These are phyloP conservation scores for Suhomyces bolitotheri DNA, from an alignment of 1,139 yeast species.

Conservation along the genomic window DNA sequence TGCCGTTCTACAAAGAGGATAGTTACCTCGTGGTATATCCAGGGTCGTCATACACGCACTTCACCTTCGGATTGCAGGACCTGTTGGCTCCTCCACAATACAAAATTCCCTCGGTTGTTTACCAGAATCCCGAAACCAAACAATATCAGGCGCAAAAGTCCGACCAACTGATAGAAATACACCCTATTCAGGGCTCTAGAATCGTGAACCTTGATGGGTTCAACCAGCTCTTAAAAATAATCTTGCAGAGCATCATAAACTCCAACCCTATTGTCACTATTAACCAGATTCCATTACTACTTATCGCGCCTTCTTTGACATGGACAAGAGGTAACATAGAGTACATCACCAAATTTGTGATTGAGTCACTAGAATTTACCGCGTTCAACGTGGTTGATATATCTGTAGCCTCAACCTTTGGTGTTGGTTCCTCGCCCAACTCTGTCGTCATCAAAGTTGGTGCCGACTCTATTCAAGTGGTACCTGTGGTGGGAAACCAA, in stretches of 20 bases:
- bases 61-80: conserved; percentile 81
- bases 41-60: conserved; percentile 74
- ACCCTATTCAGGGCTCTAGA: conserved; percentile 64
- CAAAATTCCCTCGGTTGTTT: conserved; percentile 75
- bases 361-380: conserved; percentile 71
- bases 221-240: conserved; percentile 61
- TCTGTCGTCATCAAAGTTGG: conserved; percentile 85
- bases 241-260: conserved; percentile 57
- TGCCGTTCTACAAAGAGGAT: conserved; percentile 66
- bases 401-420: conserved; percentile 72
- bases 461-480: conserved; percentile 67
- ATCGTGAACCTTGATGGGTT: conserved; percentile 72
- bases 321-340: conserved; percentile 77
- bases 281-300: conserved; percentile 48
- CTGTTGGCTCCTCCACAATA: conserved; percentile 74
- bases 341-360: conserved; percentile 66
- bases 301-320: conserved; percentile 60
- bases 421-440: conserved; percentile 62
- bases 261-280: conserved; percentile 52
- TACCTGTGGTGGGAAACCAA: conserved; percentile 75
- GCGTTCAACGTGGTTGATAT: conserved; percentile 72
- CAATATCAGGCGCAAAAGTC: conserved; percentile 39
- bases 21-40: conserved; percentile 70
- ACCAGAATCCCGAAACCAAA: conserved; percentile 47
- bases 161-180: conserved; percentile 41